Conservation (phyloP, 129 eudicot genomes). For the Heracleum sosnowskyi region DNA sequence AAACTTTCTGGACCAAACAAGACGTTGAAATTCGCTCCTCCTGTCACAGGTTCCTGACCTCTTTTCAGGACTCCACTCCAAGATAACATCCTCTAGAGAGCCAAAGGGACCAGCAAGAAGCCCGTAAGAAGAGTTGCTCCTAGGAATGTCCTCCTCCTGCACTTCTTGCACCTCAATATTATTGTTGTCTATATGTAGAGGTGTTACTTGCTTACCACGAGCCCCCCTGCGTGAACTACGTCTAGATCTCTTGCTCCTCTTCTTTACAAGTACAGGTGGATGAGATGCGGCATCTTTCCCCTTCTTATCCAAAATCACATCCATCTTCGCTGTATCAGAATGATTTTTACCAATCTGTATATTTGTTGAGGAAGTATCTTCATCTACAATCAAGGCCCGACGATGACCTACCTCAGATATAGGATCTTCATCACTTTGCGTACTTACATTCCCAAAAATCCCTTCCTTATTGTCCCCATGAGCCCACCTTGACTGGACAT, state of each 20-base stretch:
- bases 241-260: conserved; percentile 45
- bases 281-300: conserved; percentile 20
- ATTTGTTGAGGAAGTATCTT: conserved; percentile 19
- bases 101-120: conserved; percentile 93
- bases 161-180: conserved; percentile 43
- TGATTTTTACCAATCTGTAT: conserved; percentile 20
- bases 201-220: conserved; percentile 39
- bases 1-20: conserved; percentile 93
- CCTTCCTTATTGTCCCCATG: conserved; percentile 90
- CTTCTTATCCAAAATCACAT: conserved; percentile 30
- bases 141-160: conserved; percentile 68
- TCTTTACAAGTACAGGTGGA: conserved; percentile 30
- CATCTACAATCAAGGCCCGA: conserved; percentile 42
- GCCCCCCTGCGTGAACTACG: conserved; percentile 37
- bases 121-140: conserved; percentile 61
- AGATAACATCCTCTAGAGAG: conserved; percentile 54
- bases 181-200: conserved; percentile 20
- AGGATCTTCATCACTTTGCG: conserved; percentile 18
- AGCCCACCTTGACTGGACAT: conserved; percentile 39
- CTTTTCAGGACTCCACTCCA: conserved; percentile 87
- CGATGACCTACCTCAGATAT: conserved; percentile 26
- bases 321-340: conserved; percentile 22
- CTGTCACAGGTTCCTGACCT: conserved; percentile 93
- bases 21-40: conserved; percentile 80
- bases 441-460: conserved; percentile 51